Evolutionary conservation across 164 flowering plant species (phyloP).

Genomic region (Sedum album): DNA sequence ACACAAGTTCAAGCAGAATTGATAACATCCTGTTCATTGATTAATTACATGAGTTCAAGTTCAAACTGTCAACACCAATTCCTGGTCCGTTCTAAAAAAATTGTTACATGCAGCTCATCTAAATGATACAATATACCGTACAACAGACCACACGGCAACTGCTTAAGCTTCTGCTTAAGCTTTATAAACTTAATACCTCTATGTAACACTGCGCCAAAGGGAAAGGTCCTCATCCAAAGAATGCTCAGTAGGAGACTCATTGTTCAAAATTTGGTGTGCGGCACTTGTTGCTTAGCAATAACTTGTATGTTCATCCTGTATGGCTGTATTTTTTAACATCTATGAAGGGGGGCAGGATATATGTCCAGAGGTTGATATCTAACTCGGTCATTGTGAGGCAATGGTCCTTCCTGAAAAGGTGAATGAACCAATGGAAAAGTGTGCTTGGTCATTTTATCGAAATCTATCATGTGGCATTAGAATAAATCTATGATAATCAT

Average conservation of each 20-base stretch:
- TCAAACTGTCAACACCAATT: too few relatives aligned
- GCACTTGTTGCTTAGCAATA: not conserved
- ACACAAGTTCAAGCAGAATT: too few relatives aligned
- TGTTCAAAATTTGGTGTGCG: not conserved
- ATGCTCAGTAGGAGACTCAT: not conserved
- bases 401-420: constrained; percentile 52
- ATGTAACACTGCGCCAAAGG: not conserved
- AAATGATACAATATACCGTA: too few relatives aligned
- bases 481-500: not conserved
- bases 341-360: constrained; percentile 83
- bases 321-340: constrained; percentile 43
- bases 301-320: not conserved
- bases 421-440: not conserved
- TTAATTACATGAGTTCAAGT: too few relatives aligned
- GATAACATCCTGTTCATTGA: too few relatives aligned
- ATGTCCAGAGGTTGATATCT: constrained; percentile 65
- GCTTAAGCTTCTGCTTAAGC: too few relatives aligned
- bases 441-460: too few relatives aligned
- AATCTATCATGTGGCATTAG: too few relatives aligned
- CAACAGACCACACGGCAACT: too few relatives aligned
- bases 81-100: too few relatives aligned
- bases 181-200: too few relatives aligned
- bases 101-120: too few relatives aligned
- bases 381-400: constrained; percentile 52
- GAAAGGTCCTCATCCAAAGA: not conserved